Evolutionary conservation across 192 early-diverging fungal species (phyloP).

Genomic region (Radiomyces spectabilis): DNA sequence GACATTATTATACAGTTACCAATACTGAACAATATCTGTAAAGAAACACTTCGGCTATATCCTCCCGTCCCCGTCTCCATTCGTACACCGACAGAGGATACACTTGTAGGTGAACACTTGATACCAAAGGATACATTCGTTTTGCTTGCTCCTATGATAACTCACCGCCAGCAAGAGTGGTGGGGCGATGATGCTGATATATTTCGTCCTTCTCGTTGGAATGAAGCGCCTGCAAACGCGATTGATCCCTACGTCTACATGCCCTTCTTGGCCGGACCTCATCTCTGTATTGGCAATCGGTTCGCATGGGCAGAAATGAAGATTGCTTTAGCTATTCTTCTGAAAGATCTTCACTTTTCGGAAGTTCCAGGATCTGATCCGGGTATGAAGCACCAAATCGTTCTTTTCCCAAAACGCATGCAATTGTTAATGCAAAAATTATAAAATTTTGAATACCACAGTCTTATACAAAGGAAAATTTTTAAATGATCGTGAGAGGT

Average conservation of each 20-base stretch:
- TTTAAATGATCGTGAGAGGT: no score
- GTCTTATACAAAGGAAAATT: no score
- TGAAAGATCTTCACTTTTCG: slow-evolving; percentile 30
- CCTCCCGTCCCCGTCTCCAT: slow-evolving; percentile 44
- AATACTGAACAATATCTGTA: slow-evolving; percentile 41
- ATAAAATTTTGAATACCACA: no score
- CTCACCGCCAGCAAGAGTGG: slow-evolving; percentile 30
- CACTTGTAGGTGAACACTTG: slow-evolving; percentile 28
- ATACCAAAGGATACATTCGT: slow-evolving; percentile 40
- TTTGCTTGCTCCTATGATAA: slow-evolving; percentile 28
- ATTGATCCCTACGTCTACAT: slow-evolving; percentile 25
- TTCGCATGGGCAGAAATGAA: slow-evolving; percentile 53
- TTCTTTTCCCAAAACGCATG: slow-evolving; percentile 36
- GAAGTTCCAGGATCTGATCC: slow-evolving; percentile 35
- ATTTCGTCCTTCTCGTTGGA: slow-evolving; percentile 51
- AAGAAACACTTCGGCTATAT: slow-evolving; percentile 41
- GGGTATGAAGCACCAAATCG: slow-evolving; percentile 33
- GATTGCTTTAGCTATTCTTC: slow-evolving; percentile 37
- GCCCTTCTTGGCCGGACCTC: slow-evolving; percentile 44
- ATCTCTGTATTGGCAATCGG: slow-evolving; percentile 48
- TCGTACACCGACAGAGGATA: slow-evolving; percentile 30
- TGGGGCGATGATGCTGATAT: slow-evolving; percentile 43
- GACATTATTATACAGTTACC: slow-evolving; percentile 40
- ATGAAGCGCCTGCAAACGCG: slow-evolving; percentile 26
- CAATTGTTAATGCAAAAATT: no score